Evolutionary conservation across 169 alveolate genomes (phyloP).

Genomic region (Cryptosporidium canis): DNA sequence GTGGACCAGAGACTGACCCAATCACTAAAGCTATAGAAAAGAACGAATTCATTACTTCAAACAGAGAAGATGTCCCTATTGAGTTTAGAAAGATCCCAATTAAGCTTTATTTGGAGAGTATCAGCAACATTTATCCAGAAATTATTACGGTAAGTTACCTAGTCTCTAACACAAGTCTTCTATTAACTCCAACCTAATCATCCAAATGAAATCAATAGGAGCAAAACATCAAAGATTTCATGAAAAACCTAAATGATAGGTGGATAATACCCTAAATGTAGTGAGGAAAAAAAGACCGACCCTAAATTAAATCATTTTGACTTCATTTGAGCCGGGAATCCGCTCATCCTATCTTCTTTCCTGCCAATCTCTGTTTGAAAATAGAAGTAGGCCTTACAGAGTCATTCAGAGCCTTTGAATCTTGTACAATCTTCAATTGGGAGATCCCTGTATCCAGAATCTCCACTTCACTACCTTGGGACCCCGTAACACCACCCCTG

Average conservation of each 20-base stretch:
- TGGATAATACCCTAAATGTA: slow-evolving; percentile 50
- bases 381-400: slow-evolving; percentile 7
- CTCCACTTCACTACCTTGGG: not conserved
- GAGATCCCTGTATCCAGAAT: not conserved
- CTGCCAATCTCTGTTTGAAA: slow-evolving; percentile 45
- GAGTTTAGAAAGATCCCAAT: slow-evolving; percentile 43
- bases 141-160: slow-evolving; percentile 53
- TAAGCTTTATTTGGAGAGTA: slow-evolving; percentile 47
- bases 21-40: slow-evolving; percentile 51
- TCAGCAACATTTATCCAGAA: slow-evolving; percentile 32
- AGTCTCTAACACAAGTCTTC: not conserved
- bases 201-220: not conserved
- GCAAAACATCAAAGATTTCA: slow-evolving; percentile 64
- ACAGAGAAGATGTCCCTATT: slow-evolving; percentile 38
- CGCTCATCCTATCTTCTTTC: not conserved
- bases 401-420: not conserved
- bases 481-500: no score
- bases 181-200: not conserved
- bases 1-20: slow-evolving; percentile 73
- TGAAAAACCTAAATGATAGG: slow-evolving; percentile 22
- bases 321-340: not conserved
- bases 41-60: slow-evolving; percentile 40
- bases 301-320: not conserved
- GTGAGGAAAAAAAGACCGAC: not conserved
- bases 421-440: not conserved